These are phyloP conservation scores for Coniella vitis DNA, from an alignment of 2,329 filamentous ascomycete genomes.

Conservation along the genomic window DNA sequence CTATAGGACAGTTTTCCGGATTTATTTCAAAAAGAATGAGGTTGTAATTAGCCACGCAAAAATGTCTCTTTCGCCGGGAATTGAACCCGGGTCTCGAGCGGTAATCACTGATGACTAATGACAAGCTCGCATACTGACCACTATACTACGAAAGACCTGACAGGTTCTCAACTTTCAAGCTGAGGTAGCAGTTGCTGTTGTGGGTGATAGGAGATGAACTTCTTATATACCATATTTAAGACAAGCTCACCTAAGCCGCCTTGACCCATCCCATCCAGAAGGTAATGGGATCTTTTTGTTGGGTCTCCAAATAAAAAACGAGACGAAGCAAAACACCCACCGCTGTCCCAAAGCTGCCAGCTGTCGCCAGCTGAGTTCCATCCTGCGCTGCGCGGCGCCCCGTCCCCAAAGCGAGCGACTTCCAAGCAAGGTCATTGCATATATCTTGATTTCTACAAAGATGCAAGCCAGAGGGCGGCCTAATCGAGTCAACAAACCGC, in stretches of 20 bases:
- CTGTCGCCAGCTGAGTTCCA: conserved; percentile 10
- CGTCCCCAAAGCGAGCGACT: not conserved
- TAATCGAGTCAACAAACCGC: conserved; percentile 11
- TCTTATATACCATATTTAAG: not conserved
- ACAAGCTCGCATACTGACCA: not conserved
- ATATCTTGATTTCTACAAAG: not conserved
- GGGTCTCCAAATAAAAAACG: too few species aligned
- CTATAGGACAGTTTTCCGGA: too few species aligned
- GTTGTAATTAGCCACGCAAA: too few species aligned
- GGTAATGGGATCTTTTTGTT: too few species aligned
- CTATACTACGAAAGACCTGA: too few species aligned
- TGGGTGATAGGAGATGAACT: not conserved
- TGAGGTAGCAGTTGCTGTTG: too few species aligned
- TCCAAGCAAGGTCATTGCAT: not conserved
- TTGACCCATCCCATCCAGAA: too few species aligned
- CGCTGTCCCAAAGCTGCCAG: not conserved
- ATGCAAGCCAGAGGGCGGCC: conserved; percentile 6
- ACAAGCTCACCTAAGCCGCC: too few species aligned
- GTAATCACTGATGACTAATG: not conserved
- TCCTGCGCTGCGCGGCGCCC: not conserved
- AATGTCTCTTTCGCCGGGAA: not conserved
- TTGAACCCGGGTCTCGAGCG: not conserved
- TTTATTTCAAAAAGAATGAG: too few species aligned
- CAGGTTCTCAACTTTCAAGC: too few species aligned
- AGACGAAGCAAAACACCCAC: not conserved